A percentile compares a stretch with the other conserved stretches of the same genome.
phyloP scores from a whole-genome alignment of 2,329 filamentous ascomycete species.

The Alternaria burnsii region DNA sequence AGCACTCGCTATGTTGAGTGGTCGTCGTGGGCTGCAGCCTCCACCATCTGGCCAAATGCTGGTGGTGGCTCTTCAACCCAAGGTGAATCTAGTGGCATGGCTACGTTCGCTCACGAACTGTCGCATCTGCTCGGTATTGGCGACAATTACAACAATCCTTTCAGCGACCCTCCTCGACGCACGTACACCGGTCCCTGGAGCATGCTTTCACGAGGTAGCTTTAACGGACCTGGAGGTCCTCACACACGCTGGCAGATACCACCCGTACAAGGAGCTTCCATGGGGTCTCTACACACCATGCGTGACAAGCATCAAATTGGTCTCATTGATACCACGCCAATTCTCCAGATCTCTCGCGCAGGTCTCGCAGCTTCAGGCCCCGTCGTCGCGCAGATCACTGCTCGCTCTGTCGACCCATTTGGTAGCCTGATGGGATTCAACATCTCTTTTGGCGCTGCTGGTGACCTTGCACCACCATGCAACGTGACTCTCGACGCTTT shows the following conservation, averaged over 20 bases:
- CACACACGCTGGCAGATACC: constrained; percentile 64
- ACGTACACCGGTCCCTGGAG: constrained; percentile 62
- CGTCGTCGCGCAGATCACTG: constrained; percentile 58
- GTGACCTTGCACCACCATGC: constrained; percentile 58
- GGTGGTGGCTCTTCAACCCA: constrained; percentile 63
- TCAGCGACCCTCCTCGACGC: constrained; percentile 56
- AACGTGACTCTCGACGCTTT: constrained; percentile 53
- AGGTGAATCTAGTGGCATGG: constrained; percentile 63
- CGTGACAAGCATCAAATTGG: constrained; percentile 64
- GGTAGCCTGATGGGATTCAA: constrained; percentile 59
- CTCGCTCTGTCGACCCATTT: constrained; percentile 56
- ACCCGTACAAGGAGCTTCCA: constrained; percentile 57
- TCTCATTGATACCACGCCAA: constrained; percentile 54
- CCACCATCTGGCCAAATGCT: constrained; percentile 64
- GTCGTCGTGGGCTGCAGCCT: constrained; percentile 63
- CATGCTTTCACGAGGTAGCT: constrained; percentile 62
- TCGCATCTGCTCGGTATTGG: constrained; percentile 62
- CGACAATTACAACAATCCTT: constrained; percentile 67
- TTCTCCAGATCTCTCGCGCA: constrained; percentile 57
- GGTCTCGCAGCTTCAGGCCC: constrained; percentile 56
- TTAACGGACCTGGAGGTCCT: constrained; percentile 63
- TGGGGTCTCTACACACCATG: constrained; percentile 63
- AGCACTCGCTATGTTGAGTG: constrained; percentile 62
- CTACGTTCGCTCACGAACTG: constrained; percentile 63
- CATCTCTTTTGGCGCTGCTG: constrained; percentile 52